Conservation (phyloP, 345 rosid species). For the Carallia pectinifolia region DNA sequence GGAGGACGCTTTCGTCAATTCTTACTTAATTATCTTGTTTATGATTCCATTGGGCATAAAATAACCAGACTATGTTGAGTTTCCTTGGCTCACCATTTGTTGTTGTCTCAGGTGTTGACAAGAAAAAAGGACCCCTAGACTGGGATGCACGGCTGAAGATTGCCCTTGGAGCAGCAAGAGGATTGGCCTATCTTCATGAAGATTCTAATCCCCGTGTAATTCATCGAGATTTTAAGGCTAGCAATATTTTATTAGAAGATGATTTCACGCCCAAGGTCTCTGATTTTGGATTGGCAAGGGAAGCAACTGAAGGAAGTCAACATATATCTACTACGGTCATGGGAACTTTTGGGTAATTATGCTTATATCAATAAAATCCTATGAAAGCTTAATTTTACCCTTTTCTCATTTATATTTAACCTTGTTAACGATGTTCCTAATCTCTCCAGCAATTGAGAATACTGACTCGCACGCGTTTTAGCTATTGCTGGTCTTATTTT, state of each 20-base stretch:
- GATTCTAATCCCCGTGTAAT: conserved; percentile 98
- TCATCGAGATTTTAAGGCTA: conserved; percentile 97
- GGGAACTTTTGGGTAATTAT: conserved; percentile 96
- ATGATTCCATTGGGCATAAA: conserved; percentile 5
- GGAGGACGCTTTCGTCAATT: background rate
- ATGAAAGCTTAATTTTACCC: background rate
- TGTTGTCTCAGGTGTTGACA: conserved; percentile 51
- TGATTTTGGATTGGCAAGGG: conserved; percentile 98
- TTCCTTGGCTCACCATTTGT: conserved; percentile 4
- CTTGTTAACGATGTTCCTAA: background rate
- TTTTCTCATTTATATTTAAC: background rate
- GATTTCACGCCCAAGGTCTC: conserved; percentile 98
- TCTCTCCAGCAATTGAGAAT: background rate
- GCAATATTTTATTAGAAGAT: conserved; percentile 81
- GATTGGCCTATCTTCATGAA: conserved; percentile 98
- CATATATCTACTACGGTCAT: conserved; percentile 96
- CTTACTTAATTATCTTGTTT: background rate
- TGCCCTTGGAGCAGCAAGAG: conserved; percentile 99
- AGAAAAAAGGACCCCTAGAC: conserved; percentile 72
- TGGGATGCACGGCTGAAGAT: conserved; percentile 97
- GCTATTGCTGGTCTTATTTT: no score
- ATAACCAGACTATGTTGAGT: background rate
- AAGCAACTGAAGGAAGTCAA: conserved; percentile 98
- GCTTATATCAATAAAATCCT: background rate
- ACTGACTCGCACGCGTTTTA: no score